Conservation (phyloP, 495 filamentous ascomycete genomes). For the Podospora australis region DNA sequence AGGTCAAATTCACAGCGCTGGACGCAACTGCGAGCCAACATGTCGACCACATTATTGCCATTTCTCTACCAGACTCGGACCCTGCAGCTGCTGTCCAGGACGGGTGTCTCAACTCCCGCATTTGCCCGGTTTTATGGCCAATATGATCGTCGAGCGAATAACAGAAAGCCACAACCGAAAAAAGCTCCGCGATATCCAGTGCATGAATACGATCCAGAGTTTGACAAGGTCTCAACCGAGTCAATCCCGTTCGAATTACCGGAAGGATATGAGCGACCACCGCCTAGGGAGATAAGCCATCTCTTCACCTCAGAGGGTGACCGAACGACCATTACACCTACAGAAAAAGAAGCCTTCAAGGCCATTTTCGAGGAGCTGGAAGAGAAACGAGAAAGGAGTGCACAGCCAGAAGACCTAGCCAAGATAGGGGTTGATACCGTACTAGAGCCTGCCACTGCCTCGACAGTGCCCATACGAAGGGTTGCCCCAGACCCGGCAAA, state of each 20-base stretch:
- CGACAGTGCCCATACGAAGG: not conserved
- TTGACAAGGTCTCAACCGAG: conserved; percentile 13
- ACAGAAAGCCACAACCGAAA: no score
- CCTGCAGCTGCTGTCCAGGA: conserved; percentile 33
- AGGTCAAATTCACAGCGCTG: no score
- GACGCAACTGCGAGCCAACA: no score
- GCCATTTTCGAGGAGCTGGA: conserved; percentile 54
- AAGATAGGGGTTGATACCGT: conserved; percentile 8
- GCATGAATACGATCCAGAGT: no score
- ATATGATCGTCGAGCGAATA: no score
- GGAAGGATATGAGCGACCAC: conserved; percentile 10
- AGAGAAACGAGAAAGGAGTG: no score
- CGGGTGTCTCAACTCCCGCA: conserved; percentile 7
- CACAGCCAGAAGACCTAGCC: no score
- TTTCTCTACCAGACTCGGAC: conserved; percentile 72
- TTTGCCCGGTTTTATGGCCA: conserved; percentile 17
- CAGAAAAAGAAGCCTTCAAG: conserved; percentile 50
- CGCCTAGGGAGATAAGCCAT: not conserved
- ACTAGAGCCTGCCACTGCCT: not conserved
- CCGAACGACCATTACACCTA: conserved; percentile 48
- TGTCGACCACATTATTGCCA: conserved; percentile 42
- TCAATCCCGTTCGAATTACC: conserved; percentile 36
- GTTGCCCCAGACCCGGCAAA: not conserved
- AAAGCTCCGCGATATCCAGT: no score
- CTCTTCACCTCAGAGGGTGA: not conserved